Evolutionary conservation across 2,329 filamentous ascomycete genomes (phyloP).

Genomic region (Cladorrhinum sp.): DNA sequence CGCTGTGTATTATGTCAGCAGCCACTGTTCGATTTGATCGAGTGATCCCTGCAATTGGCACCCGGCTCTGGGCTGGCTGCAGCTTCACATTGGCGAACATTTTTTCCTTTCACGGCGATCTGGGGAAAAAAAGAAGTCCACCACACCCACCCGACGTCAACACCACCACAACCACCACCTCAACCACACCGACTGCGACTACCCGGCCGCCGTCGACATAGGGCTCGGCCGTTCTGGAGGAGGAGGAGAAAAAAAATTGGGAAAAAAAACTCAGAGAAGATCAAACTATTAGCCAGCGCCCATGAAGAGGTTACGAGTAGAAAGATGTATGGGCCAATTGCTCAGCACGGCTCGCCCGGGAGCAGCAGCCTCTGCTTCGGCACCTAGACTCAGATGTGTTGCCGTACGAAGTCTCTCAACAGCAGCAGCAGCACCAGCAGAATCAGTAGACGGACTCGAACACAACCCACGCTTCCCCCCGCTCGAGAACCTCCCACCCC

Average conservation of each 20-base stretch:
- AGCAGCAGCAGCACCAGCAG: constrained; percentile 13
- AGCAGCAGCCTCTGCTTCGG: constrained; percentile 27
- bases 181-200: constrained; percentile 14
- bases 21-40: constrained; percentile 9
- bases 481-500: constrained; percentile 34
- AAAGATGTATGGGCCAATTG: constrained; percentile 59
- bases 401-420: constrained; percentile 34
- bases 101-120: constrained; percentile 26
- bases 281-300: constrained; percentile 8
- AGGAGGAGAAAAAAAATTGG: not conserved
- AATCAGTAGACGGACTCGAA: constrained; percentile 30
- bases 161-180: constrained; percentile 15
- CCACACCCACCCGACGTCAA: constrained; percentile 16
- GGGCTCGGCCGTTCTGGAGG: not conserved
- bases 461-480: constrained; percentile 25
- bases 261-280: constrained; percentile 8
- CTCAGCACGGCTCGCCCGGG: constrained; percentile 46
- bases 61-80: constrained; percentile 6
- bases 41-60: constrained; percentile 23
- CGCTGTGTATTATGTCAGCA: constrained; percentile 28
- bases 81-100: constrained; percentile 29
- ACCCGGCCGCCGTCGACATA: not conserved
- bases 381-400: constrained; percentile 19
- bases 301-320: constrained; percentile 62
- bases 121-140: constrained; percentile 6